These are phyloP conservation scores for Erysimum cheiri DNA, from an alignment of 441 rosid genomes.

Conservation along the genomic window DNA sequence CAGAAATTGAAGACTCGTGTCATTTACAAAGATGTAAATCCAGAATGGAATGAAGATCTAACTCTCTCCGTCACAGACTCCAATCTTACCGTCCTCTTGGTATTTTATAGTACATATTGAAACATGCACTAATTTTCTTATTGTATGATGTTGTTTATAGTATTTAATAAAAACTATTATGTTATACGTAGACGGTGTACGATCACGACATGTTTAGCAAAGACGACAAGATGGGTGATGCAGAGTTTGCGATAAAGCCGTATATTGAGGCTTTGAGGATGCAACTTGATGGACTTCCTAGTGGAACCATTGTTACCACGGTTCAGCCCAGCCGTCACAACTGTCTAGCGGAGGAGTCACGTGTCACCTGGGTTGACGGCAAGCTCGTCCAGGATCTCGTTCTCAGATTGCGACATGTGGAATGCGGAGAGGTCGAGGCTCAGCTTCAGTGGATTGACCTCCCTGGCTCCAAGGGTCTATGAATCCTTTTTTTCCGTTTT, in stretches of 20 bases:
- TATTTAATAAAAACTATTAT: slow-evolving; percentile 4
- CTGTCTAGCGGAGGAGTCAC: slow-evolving; percentile 71
- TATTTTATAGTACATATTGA: slow-evolving; percentile 32
- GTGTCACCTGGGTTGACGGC: slow-evolving; percentile 52
- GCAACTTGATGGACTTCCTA: slow-evolving; percentile 54
- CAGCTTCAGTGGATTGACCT: slow-evolving; percentile 84
- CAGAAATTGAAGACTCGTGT: slow-evolving; percentile 92
- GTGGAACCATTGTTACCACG: slow-evolving; percentile 61
- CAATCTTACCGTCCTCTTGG: slow-evolving; percentile 61
- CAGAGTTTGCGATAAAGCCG: slow-evolving; percentile 68
- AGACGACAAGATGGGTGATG: slow-evolving; percentile 97
- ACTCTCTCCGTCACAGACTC: slow-evolving; percentile 81
- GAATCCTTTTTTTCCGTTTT: neutral
- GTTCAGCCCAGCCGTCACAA: slow-evolving; percentile 58
- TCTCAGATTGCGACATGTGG: slow-evolving; percentile 70
- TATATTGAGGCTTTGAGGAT: slow-evolving; percentile 68
- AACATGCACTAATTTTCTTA: slow-evolving; percentile 6
- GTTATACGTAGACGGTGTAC: slow-evolving; percentile 58
- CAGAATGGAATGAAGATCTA: slow-evolving; percentile 92
- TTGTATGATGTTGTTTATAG: neutral
- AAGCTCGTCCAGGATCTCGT: slow-evolving; percentile 64
- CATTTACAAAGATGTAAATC: slow-evolving; percentile 74
- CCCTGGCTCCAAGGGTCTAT: slow-evolving; percentile 73
- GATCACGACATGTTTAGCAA: slow-evolving; percentile 79
- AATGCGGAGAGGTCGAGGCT: slow-evolving; percentile 74